phyloP scores from a whole-genome alignment of 208 protist genomes.

The Strigomonas oncopelti region DNA sequence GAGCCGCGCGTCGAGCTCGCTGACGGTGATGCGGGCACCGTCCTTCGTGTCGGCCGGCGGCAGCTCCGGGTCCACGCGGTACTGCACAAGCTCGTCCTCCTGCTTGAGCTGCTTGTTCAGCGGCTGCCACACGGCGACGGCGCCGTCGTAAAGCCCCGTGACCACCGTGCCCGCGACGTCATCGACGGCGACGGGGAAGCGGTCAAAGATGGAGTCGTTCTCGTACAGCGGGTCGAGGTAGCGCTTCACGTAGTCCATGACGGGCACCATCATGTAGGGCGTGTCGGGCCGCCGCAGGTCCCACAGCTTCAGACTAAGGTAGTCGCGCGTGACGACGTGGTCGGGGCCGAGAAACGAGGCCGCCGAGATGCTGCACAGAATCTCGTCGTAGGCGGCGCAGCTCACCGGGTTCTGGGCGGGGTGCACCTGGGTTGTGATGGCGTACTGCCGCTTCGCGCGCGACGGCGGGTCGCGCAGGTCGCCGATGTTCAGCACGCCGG shows the following conservation, averaged over 20 bases:
- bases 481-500: slow-evolving; percentile 76
- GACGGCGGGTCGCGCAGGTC: slow-evolving; percentile 79
- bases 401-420: slow-evolving; percentile 54
- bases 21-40: slow-evolving; percentile 32
- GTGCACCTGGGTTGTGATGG: slow-evolving; percentile 54
- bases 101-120: slow-evolving; percentile 24
- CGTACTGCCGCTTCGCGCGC: slow-evolving; percentile 58
- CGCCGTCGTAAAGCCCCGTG: slow-evolving; percentile 82
- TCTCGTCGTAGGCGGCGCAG: slow-evolving; percentile 66
- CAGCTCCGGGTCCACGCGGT: slow-evolving; percentile 54
- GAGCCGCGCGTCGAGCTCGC: slow-evolving; percentile 48
- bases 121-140: slow-evolving; percentile 84
- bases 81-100: slow-evolving; percentile 48
- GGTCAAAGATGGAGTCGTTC: slow-evolving; percentile 84
- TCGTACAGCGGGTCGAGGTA: slow-evolving; percentile 77
- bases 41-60: slow-evolving; percentile 22
- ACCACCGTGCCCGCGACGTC: slow-evolving; percentile 69
- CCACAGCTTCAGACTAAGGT: slow-evolving; percentile 85
- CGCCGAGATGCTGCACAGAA: slow-evolving; percentile 80
- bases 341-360: slow-evolving; percentile 74
- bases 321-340: slow-evolving; percentile 84
- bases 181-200: slow-evolving; percentile 78
- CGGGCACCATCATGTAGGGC: slow-evolving; percentile 54
- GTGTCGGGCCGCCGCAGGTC: slow-evolving; percentile 62
- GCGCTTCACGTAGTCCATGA: slow-evolving; percentile 67